Percentiles rank a stretch among this genome's conserved stretches.
Evolutionary conservation across 2,329 filamentous ascomycete species (phyloP).

Genomic region (Ceratocystis alfenasii): DNA sequence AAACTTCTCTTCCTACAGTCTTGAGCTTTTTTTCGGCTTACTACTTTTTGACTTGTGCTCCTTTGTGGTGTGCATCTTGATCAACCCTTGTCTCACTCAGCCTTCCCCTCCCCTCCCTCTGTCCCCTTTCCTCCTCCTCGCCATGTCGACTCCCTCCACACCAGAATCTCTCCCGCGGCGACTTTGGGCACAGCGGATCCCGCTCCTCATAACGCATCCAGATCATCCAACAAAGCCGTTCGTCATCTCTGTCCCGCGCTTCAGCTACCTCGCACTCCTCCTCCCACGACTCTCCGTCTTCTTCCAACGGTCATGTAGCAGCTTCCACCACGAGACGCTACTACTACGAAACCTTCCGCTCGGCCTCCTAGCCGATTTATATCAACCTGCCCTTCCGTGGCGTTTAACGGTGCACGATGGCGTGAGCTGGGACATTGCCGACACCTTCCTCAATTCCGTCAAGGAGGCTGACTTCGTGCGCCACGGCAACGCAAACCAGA

Average conservation of each 20-base stretch:
- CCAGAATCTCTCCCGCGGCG: constrained; percentile 31
- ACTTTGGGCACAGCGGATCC: constrained; percentile 45
- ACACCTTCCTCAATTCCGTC: constrained; percentile 52
- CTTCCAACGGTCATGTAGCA: constrained; percentile 44
- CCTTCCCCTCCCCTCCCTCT: constrained; percentile 25
- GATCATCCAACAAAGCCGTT: constrained; percentile 38
- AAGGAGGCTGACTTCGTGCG: constrained; percentile 76
- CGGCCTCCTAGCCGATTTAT: constrained; percentile 45
- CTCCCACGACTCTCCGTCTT: constrained; percentile 43
- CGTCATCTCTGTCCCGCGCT: constrained; percentile 43
- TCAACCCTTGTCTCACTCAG: neutral
- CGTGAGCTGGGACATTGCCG: constrained; percentile 46
- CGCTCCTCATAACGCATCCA: constrained; percentile 43
- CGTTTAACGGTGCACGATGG: constrained; percentile 43
- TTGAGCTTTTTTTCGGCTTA: neutral
- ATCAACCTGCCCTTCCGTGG: constrained; percentile 45
- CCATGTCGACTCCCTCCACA: constrained; percentile 13
- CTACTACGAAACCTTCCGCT: constrained; percentile 43
- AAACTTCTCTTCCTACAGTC: too few species aligned
- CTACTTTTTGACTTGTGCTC: neutral
- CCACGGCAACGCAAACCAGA: constrained; percentile 76
- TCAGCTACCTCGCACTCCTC: constrained; percentile 47
- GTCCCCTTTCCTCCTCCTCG: neutral
- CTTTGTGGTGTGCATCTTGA: neutral
- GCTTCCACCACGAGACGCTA: constrained; percentile 46